phyloP scores from a whole-genome alignment of 306 rosid genomes.

The Casuarina equisetifolia region DNA sequence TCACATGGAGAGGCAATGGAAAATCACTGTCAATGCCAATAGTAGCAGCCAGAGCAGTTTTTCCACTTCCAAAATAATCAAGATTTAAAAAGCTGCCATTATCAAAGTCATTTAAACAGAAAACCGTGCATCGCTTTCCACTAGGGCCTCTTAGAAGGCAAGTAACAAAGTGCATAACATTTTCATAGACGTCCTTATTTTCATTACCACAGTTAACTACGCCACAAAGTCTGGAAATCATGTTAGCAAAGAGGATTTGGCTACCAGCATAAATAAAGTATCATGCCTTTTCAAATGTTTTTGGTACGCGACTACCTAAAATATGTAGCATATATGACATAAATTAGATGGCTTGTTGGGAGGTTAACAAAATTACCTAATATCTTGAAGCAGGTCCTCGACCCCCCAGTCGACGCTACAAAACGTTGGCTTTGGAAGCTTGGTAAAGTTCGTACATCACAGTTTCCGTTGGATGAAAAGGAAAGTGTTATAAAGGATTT shows the following conservation, averaged over 20 bases:
- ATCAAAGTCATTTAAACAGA: slow-evolving; percentile 24
- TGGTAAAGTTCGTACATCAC: too few species aligned
- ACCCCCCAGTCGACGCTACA: too few species aligned
- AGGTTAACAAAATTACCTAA: not conserved
- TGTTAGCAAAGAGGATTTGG: slow-evolving; percentile 4
- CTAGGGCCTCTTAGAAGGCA: slow-evolving; percentile 94
- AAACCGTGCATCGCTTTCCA: slow-evolving; percentile 64
- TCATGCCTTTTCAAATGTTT: not conserved
- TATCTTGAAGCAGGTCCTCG: too few species aligned
- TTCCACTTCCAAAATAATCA: slow-evolving; percentile 69
- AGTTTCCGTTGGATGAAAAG: too few species aligned
- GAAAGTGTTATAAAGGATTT: too few species aligned
- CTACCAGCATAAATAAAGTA: not conserved
- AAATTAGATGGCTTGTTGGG: not conserved
- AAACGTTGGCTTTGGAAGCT: too few species aligned
- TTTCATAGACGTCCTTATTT: slow-evolving; percentile 73
- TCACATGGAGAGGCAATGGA: too few species aligned
- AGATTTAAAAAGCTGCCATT: slow-evolving; percentile 29
- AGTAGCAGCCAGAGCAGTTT: slow-evolving; percentile 91
- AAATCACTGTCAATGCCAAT: slow-evolving; percentile 97
- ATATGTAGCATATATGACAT: not conserved
- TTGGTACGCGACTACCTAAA: not conserved
- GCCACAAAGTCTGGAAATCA: slow-evolving; percentile 71
- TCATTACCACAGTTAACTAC: slow-evolving; percentile 90
- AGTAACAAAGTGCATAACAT: slow-evolving; percentile 83